phyloP scores from a whole-genome alignment of 768 basidiomycete genomes.

The Suillus spraguei region DNA sequence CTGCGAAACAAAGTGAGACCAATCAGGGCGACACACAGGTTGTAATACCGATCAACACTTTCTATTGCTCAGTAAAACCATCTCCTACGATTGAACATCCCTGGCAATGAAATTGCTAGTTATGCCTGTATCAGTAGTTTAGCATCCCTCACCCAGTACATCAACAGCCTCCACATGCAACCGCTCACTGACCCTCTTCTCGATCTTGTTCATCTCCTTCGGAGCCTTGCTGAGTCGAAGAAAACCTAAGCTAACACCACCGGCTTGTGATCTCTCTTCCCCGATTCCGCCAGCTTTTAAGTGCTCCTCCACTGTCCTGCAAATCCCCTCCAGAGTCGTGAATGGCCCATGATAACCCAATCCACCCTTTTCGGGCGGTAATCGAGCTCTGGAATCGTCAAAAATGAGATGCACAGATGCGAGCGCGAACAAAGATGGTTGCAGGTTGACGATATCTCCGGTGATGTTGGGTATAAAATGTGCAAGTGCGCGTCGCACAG shows the following conservation, averaged over 20 bases:
- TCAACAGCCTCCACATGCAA: constrained; percentile 20
- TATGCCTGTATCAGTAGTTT: neutral
- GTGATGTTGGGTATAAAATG: constrained; percentile 45
- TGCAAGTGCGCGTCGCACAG: constrained; percentile 36
- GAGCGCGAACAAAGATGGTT: constrained; percentile 61
- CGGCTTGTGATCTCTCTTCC: constrained; percentile 42
- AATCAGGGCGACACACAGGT: too few species aligned
- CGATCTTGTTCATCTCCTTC: constrained; percentile 28
- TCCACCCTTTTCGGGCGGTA: constrained; percentile 56
- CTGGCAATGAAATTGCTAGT: neutral
- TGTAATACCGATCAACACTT: too few species aligned
- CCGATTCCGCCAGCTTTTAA: constrained; percentile 37
- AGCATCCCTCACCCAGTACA: constrained; percentile 11
- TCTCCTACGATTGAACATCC: neutral
- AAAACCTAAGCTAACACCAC: constrained; percentile 50
- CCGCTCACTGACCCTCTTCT: constrained; percentile 29
- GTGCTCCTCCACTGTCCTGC: constrained; percentile 56
- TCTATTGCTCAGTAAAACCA: neutral
- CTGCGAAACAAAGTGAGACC: too few species aligned
- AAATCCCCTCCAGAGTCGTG: constrained; percentile 59
- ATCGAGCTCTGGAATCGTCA: constrained; percentile 65
- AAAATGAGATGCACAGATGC: constrained; percentile 58
- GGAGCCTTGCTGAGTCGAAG: constrained; percentile 24
- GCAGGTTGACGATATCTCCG: constrained; percentile 55
- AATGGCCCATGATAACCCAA: constrained; percentile 63